Conservation (phyloP, 305 asterid species). For the Salvia sclarea region DNA sequence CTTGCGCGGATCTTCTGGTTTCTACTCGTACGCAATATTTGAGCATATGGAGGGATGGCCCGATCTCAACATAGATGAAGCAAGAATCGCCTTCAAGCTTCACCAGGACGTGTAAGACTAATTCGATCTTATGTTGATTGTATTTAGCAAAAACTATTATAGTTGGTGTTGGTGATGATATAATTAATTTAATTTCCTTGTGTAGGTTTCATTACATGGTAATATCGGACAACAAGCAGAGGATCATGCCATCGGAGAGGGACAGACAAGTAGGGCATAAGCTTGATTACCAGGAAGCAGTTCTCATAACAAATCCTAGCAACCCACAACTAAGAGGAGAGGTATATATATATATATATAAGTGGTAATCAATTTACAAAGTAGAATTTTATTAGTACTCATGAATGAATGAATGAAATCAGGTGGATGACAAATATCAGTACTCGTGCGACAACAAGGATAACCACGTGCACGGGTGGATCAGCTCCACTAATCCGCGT, state of each 20-base stretch:
- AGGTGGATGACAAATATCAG: conserved; percentile 81
- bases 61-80: conserved; percentile 44
- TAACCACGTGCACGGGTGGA: conserved; percentile 75
- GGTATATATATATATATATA: conserved; percentile 46
- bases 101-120: conserved; percentile 38
- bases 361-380: no score
- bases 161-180: no score
- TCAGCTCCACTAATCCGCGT: conserved; percentile 35
- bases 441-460: conserved; percentile 63
- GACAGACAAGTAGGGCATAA: conserved; percentile 45
- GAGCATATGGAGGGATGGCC: conserved; percentile 69
- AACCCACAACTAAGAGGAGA: conserved; percentile 46
- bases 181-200: background rate
- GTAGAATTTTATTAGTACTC: no score
- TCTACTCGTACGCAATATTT: conserved; percentile 55
- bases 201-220: conserved; percentile 78
- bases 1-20: conserved; percentile 55
- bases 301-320: conserved; percentile 39
- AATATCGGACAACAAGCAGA: conserved; percentile 54
- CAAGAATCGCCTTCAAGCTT: conserved; percentile 65
- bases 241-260: conserved; percentile 53
- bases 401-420: no score
- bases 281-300: conserved; percentile 65
- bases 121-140: no score
- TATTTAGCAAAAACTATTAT: no score